Base-by-base conservation (phyloP, 306 rosid genomes). In the Lathyrus oleraceus region DNA sequence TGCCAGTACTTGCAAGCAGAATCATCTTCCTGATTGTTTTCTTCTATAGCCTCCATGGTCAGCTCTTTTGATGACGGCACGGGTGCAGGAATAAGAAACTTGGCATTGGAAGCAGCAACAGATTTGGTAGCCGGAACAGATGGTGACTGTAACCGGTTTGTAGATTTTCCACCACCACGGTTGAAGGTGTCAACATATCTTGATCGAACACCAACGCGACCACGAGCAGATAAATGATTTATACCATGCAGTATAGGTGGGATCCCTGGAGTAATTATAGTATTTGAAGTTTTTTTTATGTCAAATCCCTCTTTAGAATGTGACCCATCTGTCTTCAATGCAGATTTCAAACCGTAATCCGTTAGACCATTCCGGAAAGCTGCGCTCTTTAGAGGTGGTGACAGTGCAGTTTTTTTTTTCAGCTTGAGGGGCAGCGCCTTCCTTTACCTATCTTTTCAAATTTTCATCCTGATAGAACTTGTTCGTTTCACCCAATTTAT, bases 121-220 rank as follows among this genome's bases (percentile, higher is more conserved):
- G 96, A 89, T 76, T 90, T 89, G 27, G 83, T 78, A 35, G 91
- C 81, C 28, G 91, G 75, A 61, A 81, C 61, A 49, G 96, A 59
- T 16, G 91, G 89, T 14, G 96, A 79, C 48, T 85, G 93, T 64
- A 86, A 92, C 71, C 72, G 76, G 69, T 86, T 88, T 44, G 86
- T 72, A 5, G 92, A 76, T 58, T 57, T 82, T 81, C 91, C 96
- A 57, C 80, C 83, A 13, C 93, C 88, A 81, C 79, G 89, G 88
- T 92, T 92, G 84, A 92, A 92, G 70, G 96, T 92, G 82, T 92
- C 98, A 35, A 92, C 96, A 45, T 92, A 92, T 96, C 98, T 92
- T 61, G 96, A 75, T 15, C 96, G 83, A 79, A 92, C 85, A 76
- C 96, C 96, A 76, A 76, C 59, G 71, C 91, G 89, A n/a, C 93